Evolutionary conservation across 2,329 filamentous ascomycete species (phyloP), one percentile per base, ranked within the genome.

Genomic region (Colletotrichum shisoi): DNA sequence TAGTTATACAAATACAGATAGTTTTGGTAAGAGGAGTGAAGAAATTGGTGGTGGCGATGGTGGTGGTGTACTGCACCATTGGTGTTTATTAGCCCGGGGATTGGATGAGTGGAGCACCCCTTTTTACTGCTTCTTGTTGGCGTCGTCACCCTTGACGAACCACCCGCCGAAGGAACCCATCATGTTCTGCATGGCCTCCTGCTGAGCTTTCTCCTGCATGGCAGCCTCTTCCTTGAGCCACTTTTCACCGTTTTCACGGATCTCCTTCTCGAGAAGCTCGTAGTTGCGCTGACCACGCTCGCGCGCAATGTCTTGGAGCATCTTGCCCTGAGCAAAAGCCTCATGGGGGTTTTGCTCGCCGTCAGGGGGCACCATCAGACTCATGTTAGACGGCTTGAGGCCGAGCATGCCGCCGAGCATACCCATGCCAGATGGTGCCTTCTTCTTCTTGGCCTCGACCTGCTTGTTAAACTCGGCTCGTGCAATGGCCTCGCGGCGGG

Each of bases 141-240:
- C 17, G 27, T 69, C 53, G 39, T 63, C 67, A n/a, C 57, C 56
- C 68, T 69, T 67, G 34, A 74, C 66, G 71, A 87, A 86, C 82
- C 82, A 86, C 61, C 87, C 83, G 44, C 85, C 83, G 73, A 95
- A 89, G 34, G 89, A 90, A 66, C 85, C 87, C 86, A 94, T 95
- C 92, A 97, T 96, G 75, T 87, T 92, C 80, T 91, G 91, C 90
- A 96, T 94, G 73, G 91, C 90, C 79, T 96, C 93, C 75, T 96
- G 91, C 78, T 94, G 91, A 70, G 89, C 85, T 83, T 93, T 94
- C 83, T 97, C 94, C 82, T 94, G 90, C 76, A 92, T 87, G 56
- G 89, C 89, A 49, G 91, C 91, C 84, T 97, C 94, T 79, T 98
- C 94, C 83, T 94, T 94, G 72, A 99, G 84, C 92, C 94, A 97